These are phyloP conservation scores for Arxiozyma bovina DNA, from an alignment of 1,139 yeast species.

Conservation along the genomic window DNA sequence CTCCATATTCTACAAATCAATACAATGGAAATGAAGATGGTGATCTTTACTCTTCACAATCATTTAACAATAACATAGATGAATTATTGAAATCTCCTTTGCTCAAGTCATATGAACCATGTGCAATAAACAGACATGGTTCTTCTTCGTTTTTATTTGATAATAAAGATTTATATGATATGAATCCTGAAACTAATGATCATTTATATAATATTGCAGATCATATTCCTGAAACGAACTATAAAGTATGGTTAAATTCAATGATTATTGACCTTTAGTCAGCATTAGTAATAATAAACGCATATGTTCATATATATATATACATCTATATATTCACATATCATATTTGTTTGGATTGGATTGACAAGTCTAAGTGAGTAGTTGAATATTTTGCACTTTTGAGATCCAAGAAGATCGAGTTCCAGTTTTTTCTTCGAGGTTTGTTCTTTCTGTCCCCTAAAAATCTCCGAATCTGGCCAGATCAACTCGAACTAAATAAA, in stretches of 20 bases:
- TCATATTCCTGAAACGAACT: slow-evolving; percentile 24
- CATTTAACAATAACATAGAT: background rate
- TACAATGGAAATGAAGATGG: background rate
- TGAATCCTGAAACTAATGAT: background rate
- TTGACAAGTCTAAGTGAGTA: too few relatives aligned
- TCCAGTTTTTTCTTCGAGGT: too few relatives aligned
- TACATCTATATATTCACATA: background rate
- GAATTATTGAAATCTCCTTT: slow-evolving; percentile 1
- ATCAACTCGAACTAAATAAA: background rate
- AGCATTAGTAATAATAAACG: background rate
- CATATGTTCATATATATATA: background rate
- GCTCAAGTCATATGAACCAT: background rate
- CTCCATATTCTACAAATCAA: background rate
- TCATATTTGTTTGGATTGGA: too few relatives aligned
- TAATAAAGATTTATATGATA: background rate
- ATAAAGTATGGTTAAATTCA: slow-evolving; percentile 21
- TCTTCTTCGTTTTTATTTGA: background rate
- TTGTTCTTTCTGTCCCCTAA: too few relatives aligned
- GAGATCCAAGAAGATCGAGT: too few relatives aligned
- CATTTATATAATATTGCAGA: slow-evolving; percentile 7
- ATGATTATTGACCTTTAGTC: slow-evolving; percentile 9
- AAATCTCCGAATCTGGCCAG: background rate
- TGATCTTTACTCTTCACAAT: background rate
- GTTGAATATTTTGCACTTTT: too few relatives aligned
- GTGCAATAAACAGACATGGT: background rate